These are phyloP conservation scores for Pulveroboletus frians DNA, from an alignment of 768 basidiomycete species.

Conservation along the genomic window DNA sequence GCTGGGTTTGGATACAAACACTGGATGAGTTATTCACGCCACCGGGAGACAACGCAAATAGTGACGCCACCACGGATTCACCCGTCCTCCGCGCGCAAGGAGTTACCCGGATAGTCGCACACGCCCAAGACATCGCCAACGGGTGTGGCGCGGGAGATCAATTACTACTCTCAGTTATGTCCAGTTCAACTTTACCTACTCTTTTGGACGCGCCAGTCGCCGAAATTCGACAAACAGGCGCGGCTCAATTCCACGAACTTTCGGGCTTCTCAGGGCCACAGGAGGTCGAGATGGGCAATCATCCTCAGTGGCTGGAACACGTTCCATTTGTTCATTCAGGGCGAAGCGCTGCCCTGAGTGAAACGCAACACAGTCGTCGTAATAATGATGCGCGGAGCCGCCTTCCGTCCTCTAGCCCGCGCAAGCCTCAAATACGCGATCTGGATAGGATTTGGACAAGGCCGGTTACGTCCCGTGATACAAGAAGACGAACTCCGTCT, in stretches of 20 bases:
- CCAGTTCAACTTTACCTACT: conserved; percentile 4
- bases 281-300: conserved; percentile 7
- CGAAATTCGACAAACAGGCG: conserved; percentile 7
- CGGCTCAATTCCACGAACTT: conserved; percentile 22
- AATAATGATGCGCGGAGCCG: conserved; percentile 12
- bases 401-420: conserved; percentile 18
- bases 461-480: conserved; percentile 22
- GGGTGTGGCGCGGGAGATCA: conserved; percentile 12
- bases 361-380: conserved; percentile 5
- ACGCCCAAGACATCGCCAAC: conserved; percentile 8
- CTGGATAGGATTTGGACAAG: conserved; percentile 21
- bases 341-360: not conserved
- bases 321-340: conserved; percentile 3
- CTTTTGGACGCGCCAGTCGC: conserved; percentile 7
- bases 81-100: conserved; percentile 22
- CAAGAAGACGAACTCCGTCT: conserved; percentile 29
- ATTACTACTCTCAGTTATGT: conserved; percentile 6
- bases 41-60: conserved; percentile 2
- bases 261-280: conserved; percentile 23
- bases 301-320: conserved; percentile 6
- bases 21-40: conserved; percentile 27
- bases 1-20: conserved; percentile 9
- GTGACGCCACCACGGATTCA: conserved; percentile 19
- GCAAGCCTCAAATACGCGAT: conserved; percentile 16
- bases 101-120: conserved; percentile 6